Base-by-base conservation (phyloP, 352 stramenopile genomes). In the Peronospora tabacina region DNA sequence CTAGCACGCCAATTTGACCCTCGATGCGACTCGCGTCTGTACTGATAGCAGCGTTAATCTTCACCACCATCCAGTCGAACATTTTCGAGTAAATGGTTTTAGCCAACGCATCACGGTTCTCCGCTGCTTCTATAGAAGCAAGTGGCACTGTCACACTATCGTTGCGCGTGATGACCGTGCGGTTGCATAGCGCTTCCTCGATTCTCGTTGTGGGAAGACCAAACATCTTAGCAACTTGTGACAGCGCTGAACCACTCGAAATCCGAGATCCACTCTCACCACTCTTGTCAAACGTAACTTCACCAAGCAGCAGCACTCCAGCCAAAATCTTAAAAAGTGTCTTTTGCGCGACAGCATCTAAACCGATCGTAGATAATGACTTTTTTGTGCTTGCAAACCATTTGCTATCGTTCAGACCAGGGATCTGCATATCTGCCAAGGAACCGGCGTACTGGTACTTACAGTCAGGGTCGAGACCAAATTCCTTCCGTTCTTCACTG, bases 1-100 rank as follows among this genome's bases (percentile, higher is more conserved):
- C 96, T 43, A 99, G 68, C 29, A 99, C 94, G 48, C 95, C 95
- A 36, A 98, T 97, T 32, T 91, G 75, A 20, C 80, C 83, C 39
- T 78, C 74, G 42, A 87, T 88, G 15, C 46, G 19, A 28, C 53
- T 66, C n/a, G 86, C 78, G 16, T 87, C 74, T n/a, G 77, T 82
- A 52, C 75, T 86, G 54, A 94, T 94, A 13, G 84, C 84, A 20
- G 45, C 50, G 58, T 94, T 94, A 57, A 94, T 90, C 42, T 82
- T 86, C 43, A 88, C 71, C 42, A 99, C 95, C 59, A 99, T 91
- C 95, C 94, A 98, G 57, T 98, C 74, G 53, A 99, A 99, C 57
- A 98, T 81, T 64, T 94, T 97, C 1, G 90, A 96, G 69, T 99
- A 99, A n/a, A 98, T 86, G 13, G 96, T 87, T 72, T 98, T 98